Base-by-base conservation (phyloP, 1,139 yeast genomes). In the Suhomyces bokatorum region DNA sequence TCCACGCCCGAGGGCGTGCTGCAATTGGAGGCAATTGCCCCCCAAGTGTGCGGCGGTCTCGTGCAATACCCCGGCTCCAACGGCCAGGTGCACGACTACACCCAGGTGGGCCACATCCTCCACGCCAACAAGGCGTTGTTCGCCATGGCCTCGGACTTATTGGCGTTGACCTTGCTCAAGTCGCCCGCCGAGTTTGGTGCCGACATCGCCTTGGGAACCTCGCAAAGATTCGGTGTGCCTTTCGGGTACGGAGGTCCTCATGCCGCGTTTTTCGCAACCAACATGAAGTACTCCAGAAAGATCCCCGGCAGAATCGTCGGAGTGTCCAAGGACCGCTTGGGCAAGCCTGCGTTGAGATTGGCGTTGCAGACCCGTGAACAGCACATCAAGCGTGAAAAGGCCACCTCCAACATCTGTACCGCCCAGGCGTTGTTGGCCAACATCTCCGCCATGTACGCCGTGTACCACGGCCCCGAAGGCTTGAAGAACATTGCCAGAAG, bases 191-290 rank as follows among this genome's bases (percentile, higher is more conserved):
- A 78, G 37, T 87, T 87, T 59, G 91, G 91, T 43, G 98, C 98
- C 38, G 99, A 93, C 64, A 87, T 93, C 47, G 97, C 87, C 2
- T 75, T 93, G 46, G 99, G 99, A 45, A 83, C 90, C 15, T 80
- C 97, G 6, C 99, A 93, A 74, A 79, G 99, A 66, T 89, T 93
- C 57, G 99, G 99, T 59, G 97, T 93, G 37, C 98, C 99, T 46
- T 81, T 91, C 70, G 99, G 98, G 12, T 93, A 84, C 61, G 99
- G 99, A 60, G 99, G 99, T 29, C 99, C 99, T 6, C 99, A 93
- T 64, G 99, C 99, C 42, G 99, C 97, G 0, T 93, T 89, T 71
- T 91, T 93, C 60, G 89, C 98, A 13, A 95, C 95, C 40, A 76
- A 82, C 22, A 78, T 82, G 50, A 78, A 81, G 50, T 78, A 87